Conservation (phyloP, 2,329 filamentous ascomycete genomes). For the Xylaria arbuscula region DNA sequence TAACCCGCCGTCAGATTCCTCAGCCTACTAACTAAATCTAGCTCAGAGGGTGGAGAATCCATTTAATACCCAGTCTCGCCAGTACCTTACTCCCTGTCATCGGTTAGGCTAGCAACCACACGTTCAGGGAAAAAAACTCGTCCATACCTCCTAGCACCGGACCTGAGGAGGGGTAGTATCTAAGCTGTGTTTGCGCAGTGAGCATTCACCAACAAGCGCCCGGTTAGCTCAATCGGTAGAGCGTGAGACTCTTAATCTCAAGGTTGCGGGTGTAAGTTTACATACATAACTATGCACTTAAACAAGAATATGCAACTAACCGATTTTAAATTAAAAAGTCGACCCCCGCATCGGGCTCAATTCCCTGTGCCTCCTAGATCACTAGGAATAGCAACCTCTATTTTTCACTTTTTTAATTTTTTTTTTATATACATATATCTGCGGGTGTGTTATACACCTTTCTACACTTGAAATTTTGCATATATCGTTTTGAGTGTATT, state of each 20-base stretch:
- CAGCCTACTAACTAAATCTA: no score
- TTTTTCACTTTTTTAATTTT: slow-evolving; percentile 15
- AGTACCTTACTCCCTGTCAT: no score
- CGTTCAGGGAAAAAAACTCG: no score
- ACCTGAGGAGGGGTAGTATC: no score
- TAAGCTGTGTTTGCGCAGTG: neutral
- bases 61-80: neutral
- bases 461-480: no score
- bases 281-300: neutral
- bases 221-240: slow-evolving; percentile 77
- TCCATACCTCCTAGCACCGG: no score
- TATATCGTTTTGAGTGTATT: no score
- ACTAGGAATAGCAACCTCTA: slow-evolving; percentile 16
- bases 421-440: neutral
- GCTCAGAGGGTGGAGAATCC: no score
- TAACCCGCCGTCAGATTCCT: no score
- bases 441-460: no score
- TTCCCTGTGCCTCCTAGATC: slow-evolving; percentile 50
- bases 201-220: slow-evolving; percentile 48
- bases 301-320: neutral
- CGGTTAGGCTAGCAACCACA: no score
- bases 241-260: slow-evolving; percentile 74
- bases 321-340: slow-evolving; percentile 41
- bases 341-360: slow-evolving; percentile 62
- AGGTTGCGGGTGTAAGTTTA: slow-evolving; percentile 46